Evolutionary conservation across 495 filamentous ascomycete genomes (phyloP), one percentile per base, ranked within the genome.

Genomic region (Jackrogersella multiformis): DNA sequence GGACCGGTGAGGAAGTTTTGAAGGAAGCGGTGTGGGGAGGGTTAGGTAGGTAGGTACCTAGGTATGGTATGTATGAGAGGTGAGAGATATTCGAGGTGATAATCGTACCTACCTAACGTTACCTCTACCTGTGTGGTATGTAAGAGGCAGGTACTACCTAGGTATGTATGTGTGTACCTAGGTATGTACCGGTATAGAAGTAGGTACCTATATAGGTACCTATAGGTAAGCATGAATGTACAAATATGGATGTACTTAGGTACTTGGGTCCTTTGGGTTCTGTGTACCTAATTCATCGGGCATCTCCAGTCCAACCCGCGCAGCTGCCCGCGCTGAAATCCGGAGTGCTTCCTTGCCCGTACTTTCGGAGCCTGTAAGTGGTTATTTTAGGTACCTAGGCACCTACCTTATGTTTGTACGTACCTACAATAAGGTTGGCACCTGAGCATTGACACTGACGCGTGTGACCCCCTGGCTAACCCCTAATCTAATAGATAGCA

Each of bases 1-100:
- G 24, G 39, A 24, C 34, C 60, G 60, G 60, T 36, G 51, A 64
- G 28, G 34, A 35, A 4, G 42, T 64, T 38, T n/a, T 41, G 41
- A 64, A 9, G 42, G 34, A 49, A 36, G 60, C 60, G 60, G 60
- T 64, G 60, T 48, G 52, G 39, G 51, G 38, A 56, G 24, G 56
- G 60, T 42, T 62, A 51, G 46, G 42, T 6, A 42, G 1, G 18
- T 16, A 42, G 16, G 5, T 42, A 42, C 16, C 12, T 48, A 21
- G 21, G 10, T 51, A 52, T 28, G 9, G 8, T 10, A 13, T 20
- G 23, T 35, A 21, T 15, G n/a, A 15, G 10, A n/a, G n/a, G n/a
- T n/a, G n/a, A n/a, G n/a, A n/a, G n/a, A n/a, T n/a, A n/a, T n/a
- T n/a, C n/a, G n/a, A n/a, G n/a, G n/a, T n/a, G n/a, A n/a, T n/a